phyloP scores from a whole-genome alignment of 129 eudicot species.

The Calendula officinalis region DNA sequence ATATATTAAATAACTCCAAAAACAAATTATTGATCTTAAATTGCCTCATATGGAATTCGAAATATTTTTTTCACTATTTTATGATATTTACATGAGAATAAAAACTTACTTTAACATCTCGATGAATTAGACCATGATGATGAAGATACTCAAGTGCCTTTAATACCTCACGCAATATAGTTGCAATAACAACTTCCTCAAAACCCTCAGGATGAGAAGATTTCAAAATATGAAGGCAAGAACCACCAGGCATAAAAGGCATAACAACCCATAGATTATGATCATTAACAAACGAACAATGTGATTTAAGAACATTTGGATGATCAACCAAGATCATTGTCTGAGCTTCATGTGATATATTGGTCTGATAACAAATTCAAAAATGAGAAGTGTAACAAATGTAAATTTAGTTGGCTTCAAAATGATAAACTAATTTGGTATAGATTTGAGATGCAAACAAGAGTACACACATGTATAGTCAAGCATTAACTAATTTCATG shows the following conservation, averaged over 20 bases:
- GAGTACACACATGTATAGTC: neutral
- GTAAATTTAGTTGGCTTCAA: neutral
- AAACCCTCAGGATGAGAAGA: conserved; percentile 85
- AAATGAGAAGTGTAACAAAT: conserved; percentile 10
- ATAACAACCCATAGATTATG: conserved; percentile 93
- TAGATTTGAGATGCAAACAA: conserved; percentile 11
- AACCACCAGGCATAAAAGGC: conserved; percentile 97
- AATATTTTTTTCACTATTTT: conserved; percentile 60
- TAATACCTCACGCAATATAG: conserved; percentile 81
- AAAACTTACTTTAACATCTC: conserved; percentile 88
- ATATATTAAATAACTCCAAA: neutral
- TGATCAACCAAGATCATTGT: conserved; percentile 93
- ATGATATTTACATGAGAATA: conserved; percentile 33
- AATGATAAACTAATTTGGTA: neutral
- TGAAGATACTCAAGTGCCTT: conserved; percentile 93
- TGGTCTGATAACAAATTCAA: conserved; percentile 47
- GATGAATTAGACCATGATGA: conserved; percentile 91
- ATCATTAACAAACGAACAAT: conserved; percentile 82
- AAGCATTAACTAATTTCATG: neutral
- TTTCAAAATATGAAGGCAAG: conserved; percentile 90
- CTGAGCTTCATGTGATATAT: conserved; percentile 88
- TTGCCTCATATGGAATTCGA: too few relatives aligned
- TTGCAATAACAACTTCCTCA: conserved; percentile 89
- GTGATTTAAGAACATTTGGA: conserved; percentile 80
- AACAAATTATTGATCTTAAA: neutral